These are phyloP conservation scores for Acidiella bohemica DNA, from an alignment of 495 filamentous ascomycete genomes.

Conservation along the genomic window DNA sequence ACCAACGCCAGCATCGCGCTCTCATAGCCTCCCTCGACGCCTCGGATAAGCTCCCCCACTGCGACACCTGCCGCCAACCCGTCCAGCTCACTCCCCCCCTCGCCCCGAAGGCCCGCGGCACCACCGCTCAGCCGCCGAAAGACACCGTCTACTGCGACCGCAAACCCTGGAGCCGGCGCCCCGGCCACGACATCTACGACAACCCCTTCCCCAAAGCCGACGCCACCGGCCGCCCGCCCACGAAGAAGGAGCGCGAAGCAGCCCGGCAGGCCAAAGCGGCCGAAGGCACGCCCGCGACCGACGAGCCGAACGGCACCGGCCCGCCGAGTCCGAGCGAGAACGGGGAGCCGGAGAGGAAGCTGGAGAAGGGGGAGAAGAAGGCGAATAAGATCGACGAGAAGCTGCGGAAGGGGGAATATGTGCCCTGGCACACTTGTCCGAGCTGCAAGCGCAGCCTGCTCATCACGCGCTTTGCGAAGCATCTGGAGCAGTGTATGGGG, in stretches of 20 bases:
- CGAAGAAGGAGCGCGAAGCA: constrained; percentile 37
- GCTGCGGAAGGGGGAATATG: constrained; percentile 46
- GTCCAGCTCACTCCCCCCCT: constrained; percentile 29
- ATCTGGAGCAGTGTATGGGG: constrained; percentile 70
- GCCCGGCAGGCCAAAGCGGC: constrained; percentile 24
- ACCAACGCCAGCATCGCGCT: constrained; percentile 36
- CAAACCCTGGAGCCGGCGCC: constrained; percentile 56
- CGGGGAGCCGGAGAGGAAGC: constrained; percentile 23
- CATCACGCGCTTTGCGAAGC: constrained; percentile 51
- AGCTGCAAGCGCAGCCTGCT: constrained; percentile 47
- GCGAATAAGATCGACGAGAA: constrained; percentile 28
- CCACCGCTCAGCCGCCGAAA: constrained; percentile 19
- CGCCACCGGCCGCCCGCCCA: constrained; percentile 42
- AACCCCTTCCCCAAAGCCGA: constrained; percentile 55
- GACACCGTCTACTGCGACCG: constrained; percentile 53
- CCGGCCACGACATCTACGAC: constrained; percentile 71
- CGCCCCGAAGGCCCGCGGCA: constrained; percentile 22
- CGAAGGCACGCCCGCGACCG: constrained; percentile 25
- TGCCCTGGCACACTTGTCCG: constrained; percentile 61
- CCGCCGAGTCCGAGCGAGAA: constrained; percentile 13
- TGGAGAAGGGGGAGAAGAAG: constrained; percentile 37
- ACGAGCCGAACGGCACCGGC: constrained; percentile 13
- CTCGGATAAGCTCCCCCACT: constrained; percentile 25
- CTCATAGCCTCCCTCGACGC: constrained; percentile 41
- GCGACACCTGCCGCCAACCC: constrained; percentile 28